These are phyloP conservation scores for Serendipita sp. DNA, from an alignment of 768 basidiomycete species.

Conservation along the genomic window DNA sequence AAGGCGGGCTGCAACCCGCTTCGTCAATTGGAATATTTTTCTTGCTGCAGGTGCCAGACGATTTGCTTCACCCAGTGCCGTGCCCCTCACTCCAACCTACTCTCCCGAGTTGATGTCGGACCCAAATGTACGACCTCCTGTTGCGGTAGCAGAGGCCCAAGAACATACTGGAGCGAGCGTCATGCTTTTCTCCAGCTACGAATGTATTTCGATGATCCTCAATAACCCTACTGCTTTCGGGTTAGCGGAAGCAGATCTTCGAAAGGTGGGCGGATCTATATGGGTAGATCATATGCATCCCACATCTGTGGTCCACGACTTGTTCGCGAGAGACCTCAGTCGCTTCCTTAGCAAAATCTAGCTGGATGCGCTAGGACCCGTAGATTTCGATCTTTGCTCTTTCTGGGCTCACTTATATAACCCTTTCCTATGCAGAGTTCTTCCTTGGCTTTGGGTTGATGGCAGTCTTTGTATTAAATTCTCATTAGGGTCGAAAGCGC, in stretches of 20 bases:
- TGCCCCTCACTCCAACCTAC: background rate
- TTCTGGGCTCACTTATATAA: too few relatives aligned
- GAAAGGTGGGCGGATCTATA: conserved; percentile 19
- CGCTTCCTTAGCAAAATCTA: background rate
- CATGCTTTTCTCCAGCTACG: background rate
- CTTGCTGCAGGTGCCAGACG: background rate
- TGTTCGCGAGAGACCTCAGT: conserved; percentile 17
- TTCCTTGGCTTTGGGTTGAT: too few relatives aligned
- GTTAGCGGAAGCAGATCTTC: background rate
- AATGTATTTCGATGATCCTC: background rate
- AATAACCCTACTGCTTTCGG: background rate
- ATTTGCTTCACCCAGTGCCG: background rate
- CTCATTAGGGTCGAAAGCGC: too few relatives aligned
- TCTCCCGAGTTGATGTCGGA: background rate
- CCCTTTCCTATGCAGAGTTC: too few relatives aligned
- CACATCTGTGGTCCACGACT: conserved; percentile 19
- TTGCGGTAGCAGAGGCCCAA: background rate
- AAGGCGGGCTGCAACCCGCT: background rate
- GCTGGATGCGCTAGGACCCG: background rate
- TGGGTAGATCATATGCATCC: conserved; percentile 27
- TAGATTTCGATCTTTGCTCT: too few relatives aligned
- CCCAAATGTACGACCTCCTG: background rate
- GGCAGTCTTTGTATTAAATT: too few relatives aligned
- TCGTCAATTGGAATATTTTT: background rate
- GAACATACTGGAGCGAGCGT: background rate